Percentiles rank a stretch among this genome's conserved stretches.
phyloP scores from a whole-genome alignment of 2,329 filamentous ascomycete genomes.

The Diaporthe helianthi region DNA sequence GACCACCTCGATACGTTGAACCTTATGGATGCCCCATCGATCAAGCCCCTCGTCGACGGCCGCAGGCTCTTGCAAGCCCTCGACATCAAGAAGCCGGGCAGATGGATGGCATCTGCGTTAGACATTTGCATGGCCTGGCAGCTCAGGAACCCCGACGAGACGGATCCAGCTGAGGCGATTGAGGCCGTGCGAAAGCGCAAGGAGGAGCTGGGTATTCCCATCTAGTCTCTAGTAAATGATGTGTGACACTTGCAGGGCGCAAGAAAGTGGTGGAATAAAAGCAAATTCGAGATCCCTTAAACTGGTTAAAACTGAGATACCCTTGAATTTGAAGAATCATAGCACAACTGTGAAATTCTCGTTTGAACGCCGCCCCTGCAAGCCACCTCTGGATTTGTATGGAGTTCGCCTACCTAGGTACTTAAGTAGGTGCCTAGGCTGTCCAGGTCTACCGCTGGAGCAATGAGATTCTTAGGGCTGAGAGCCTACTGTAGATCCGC shows the following conservation, averaged over 20 bases:
- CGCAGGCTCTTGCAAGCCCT: slow-evolving; percentile 74
- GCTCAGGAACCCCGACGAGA: slow-evolving; percentile 74
- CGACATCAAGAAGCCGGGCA: slow-evolving; percentile 72
- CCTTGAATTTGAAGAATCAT: not conserved
- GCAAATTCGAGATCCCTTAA: not conserved
- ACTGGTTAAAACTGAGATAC: slow-evolving; percentile 7
- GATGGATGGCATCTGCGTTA: slow-evolving; percentile 84
- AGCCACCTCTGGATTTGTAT: not conserved
- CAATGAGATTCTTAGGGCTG: not conserved
- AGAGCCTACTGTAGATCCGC: not conserved
- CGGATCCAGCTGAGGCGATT: slow-evolving; percentile 65
- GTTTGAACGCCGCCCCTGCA: not conserved
- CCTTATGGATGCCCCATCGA: slow-evolving; percentile 62
- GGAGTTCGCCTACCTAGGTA: not conserved
- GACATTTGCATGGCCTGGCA: slow-evolving; percentile 89
- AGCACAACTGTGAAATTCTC: not conserved
- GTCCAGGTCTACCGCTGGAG: not conserved
- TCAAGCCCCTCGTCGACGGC: slow-evolving; percentile 76
- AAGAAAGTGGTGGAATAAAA: not conserved
- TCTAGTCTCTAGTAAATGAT: not conserved
- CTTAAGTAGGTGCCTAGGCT: not conserved
- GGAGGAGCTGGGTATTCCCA: slow-evolving; percentile 57
- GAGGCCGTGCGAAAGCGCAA: slow-evolving; percentile 62
- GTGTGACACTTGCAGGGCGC: not conserved
- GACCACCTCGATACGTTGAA: slow-evolving; percentile 62